These are phyloP conservation scores for Xerocomus tenax DNA, from an alignment of 1,284 basidiomycete species.

Conservation along the genomic window DNA sequence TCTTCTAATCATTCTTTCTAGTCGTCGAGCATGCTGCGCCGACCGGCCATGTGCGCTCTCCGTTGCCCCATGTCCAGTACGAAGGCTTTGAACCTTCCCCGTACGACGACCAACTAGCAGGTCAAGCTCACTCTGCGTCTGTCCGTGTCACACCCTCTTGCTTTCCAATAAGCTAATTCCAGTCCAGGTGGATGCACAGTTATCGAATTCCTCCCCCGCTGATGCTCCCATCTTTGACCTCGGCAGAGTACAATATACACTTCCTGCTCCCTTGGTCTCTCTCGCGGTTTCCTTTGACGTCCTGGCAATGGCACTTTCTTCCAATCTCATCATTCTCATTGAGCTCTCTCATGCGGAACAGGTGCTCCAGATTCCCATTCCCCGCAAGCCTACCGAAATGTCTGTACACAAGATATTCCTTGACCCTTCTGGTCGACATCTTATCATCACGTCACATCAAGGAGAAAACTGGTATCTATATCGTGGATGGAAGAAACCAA, in stretches of 20 bases:
- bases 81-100: constrained; percentile 79
- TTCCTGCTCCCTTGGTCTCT: constrained; percentile 71
- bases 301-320: constrained; percentile 75
- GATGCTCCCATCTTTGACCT: constrained; percentile 72
- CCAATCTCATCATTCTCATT: constrained; percentile 73
- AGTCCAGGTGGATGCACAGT: constrained; percentile 35
- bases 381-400: constrained; percentile 62
- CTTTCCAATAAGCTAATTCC: constrained; percentile 7
- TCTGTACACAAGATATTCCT: constrained; percentile 74
- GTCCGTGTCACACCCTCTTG: constrained; percentile 28
- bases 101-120: constrained; percentile 43
- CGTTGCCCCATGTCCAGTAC: constrained; percentile 59
- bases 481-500: constrained; percentile 71
- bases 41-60: constrained; percentile 37
- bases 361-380: constrained; percentile 69
- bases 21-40: constrained; percentile 78
- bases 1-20: constrained; percentile 27
- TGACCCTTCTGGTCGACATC: constrained; percentile 87
- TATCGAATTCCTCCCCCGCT: constrained; percentile 27
- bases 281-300: constrained; percentile 81
- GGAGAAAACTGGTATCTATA: constrained; percentile 94
- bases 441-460: constrained; percentile 75
- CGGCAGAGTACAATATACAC: constrained; percentile 79
- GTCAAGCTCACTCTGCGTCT: constrained; percentile 31
- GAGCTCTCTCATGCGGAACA: constrained; percentile 78